A percentile compares a stretch with the other conserved stretches of the same genome.
These are phyloP conservation scores for Eucalyptus cloeziana DNA, from an alignment of 345 rosid genomes.

Conservation along the genomic window DNA sequence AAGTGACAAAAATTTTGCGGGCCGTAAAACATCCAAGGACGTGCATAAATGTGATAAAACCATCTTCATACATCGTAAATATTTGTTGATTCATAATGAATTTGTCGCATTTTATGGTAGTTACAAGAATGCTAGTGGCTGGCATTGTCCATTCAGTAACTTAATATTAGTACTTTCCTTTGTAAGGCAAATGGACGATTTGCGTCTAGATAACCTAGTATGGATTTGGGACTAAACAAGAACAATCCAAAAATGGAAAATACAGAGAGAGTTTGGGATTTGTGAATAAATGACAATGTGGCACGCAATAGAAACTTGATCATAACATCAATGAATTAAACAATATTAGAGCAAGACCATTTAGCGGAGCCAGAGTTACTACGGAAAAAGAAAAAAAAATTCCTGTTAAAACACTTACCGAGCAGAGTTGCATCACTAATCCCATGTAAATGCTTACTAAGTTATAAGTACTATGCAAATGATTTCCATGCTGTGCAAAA, in stretches of 20 bases:
- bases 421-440: too few relatives aligned
- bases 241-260: neutral
- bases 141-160: accelerated
- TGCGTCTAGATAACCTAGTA: neutral
- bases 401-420: too few relatives aligned
- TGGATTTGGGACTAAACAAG: neutral
- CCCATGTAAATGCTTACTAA: neutral
- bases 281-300: neutral
- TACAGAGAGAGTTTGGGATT: neutral
- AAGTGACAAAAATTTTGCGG: neutral
- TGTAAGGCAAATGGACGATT: neutral
- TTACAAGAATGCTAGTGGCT: neutral
- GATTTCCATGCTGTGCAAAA: neutral
- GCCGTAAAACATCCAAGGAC: neutral
- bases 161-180: neutral
- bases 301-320: neutral
- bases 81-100: neutral
- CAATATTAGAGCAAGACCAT: neutral
- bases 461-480: neutral
- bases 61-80: neutral
- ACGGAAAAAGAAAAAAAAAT: too few relatives aligned
- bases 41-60: neutral
- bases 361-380: too few relatives aligned
- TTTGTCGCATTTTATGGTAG: neutral
- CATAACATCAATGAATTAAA: neutral